Base-by-base conservation (phyloP, 192 early-diverging fungal species). In the Anaeromyces robustus region DNA sequence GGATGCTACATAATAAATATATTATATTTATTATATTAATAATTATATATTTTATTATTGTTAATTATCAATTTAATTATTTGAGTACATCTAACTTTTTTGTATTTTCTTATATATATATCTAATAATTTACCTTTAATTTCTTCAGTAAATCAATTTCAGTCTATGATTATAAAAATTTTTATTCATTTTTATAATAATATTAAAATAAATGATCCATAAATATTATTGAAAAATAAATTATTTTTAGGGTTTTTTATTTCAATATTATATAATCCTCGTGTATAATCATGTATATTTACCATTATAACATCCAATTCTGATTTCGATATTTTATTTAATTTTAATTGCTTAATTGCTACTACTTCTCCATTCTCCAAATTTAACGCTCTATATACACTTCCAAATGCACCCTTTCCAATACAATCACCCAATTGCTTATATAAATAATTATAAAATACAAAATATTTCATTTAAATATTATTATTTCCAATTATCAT, bases 71-170 rank as follows among this genome's bases (percentile, higher is more conserved):
- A 12, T 34, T 34, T 7, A 34, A 34, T 34, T 34, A 7, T 34
- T 34, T 34, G 32, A 34, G n/a, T n/a, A n/a, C n/a, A n/a, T n/a
- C n/a, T 34, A 34, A 7, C 4, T 34, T 9, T 77, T 22, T 29
- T 82, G 19, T 82, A 4, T 13, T 78, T n/a, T 30, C 39, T 37
- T 29, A 30, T 83, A 29, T 41, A 16, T 22, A 32, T 77, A 17
- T 29, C 11, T 78, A 77, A 59, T 79, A 19, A 12, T 81, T 81
- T 77, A 87, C 87, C 79, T 88, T 81, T 22, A 88, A 78, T 80
- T 87, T 83, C 52, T 88, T 88, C 28, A 88, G 81, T 34, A 88
- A 78, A 37, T 88, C 87, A 34, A 88, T 88, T 78, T 88, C 87
- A 14, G 82, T 79, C 87, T 88, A 39, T 11, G n/a, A n/a, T n/a